phyloP scores from a whole-genome alignment of 371 early-diverging fungal genomes.

The Mucor lusitanicus region DNA sequence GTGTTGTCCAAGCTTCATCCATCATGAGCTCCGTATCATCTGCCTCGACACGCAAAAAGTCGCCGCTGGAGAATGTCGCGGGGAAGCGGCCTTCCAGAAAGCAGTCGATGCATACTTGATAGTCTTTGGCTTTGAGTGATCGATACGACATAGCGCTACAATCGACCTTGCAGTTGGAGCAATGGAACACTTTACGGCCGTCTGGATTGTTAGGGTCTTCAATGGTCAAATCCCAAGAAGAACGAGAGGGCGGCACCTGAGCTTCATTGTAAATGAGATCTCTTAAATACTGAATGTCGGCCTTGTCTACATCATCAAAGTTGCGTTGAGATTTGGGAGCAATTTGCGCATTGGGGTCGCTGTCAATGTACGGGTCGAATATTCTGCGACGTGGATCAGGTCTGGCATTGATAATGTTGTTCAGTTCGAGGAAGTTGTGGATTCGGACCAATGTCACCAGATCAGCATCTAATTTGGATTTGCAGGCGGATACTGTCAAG shows the following conservation, averaged over 20 bases:
- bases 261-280: constrained; percentile 31
- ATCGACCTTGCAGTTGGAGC: constrained; percentile 35
- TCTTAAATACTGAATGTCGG: constrained; percentile 33
- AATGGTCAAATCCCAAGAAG: constrained; percentile 28
- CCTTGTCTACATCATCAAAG: constrained; percentile 21
- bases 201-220: constrained; percentile 39
- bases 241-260: neutral
- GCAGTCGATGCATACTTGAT: constrained; percentile 42
- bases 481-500: constrained; percentile 91
- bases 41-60: constrained; percentile 44
- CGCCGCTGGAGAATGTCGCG: constrained; percentile 35
- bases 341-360: constrained; percentile 34
- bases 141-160: constrained; percentile 47
- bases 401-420: constrained; percentile 97
- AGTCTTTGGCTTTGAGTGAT: constrained; percentile 31
- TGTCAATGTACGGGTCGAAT: constrained; percentile 45
- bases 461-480: constrained; percentile 90
- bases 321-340: constrained; percentile 35
- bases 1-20: constrained; percentile 83
- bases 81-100: constrained; percentile 49
- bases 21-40: constrained; percentile 14
- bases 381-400: constrained; percentile 48
- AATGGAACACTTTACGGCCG: constrained; percentile 25
- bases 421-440: constrained; percentile 95
- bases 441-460: constrained; percentile 92